Evolutionary conservation across 2,329 filamentous ascomycete species (phyloP).

Genomic region (Talaromyces funiculosus): DNA sequence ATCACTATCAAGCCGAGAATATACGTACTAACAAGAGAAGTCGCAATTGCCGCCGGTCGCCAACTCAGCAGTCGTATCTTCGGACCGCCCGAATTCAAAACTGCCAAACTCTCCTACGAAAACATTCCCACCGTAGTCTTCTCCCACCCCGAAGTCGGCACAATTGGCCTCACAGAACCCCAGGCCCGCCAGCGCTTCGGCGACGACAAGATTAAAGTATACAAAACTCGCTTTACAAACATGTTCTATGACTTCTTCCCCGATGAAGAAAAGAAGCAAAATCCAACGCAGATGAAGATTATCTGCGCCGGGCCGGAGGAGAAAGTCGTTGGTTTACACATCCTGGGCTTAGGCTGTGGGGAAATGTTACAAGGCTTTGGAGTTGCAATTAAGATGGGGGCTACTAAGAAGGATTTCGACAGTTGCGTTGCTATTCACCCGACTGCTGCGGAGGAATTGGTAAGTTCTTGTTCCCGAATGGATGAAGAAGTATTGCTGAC

Average conservation of each 20-base stretch:
- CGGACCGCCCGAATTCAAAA: conserved; percentile 40
- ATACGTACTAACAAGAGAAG: conserved; percentile 20
- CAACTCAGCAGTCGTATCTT: conserved; percentile 48
- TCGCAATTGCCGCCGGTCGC: conserved; percentile 49
- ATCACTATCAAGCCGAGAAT: background rate
- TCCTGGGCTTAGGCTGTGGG: conserved; percentile 43
- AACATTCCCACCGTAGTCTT: conserved; percentile 51
- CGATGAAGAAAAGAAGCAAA: conserved; percentile 44
- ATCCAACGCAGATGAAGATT: conserved; percentile 49
- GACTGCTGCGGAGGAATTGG: conserved; percentile 69
- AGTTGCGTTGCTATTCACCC: conserved; percentile 71
- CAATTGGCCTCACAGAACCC: conserved; percentile 47
- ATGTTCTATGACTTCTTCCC: conserved; percentile 47
- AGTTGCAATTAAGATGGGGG: conserved; percentile 73
- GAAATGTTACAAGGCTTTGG: conserved; percentile 74
- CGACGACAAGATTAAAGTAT: conserved; percentile 47
- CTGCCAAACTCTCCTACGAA: conserved; percentile 44
- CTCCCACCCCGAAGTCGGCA: conserved; percentile 47
- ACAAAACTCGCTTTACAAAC: conserved; percentile 45
- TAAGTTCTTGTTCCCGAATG: conserved; percentile 25
- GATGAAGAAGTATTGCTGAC: background rate
- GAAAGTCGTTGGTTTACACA: conserved; percentile 48
- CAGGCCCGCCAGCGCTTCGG: conserved; percentile 44
- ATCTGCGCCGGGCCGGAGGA: conserved; percentile 45
- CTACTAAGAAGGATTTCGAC: conserved; percentile 71